Evolutionary conservation across 2,329 filamentous ascomycete genomes (phyloP).

Genomic region (Akanthomyces dipterigenus): DNA sequence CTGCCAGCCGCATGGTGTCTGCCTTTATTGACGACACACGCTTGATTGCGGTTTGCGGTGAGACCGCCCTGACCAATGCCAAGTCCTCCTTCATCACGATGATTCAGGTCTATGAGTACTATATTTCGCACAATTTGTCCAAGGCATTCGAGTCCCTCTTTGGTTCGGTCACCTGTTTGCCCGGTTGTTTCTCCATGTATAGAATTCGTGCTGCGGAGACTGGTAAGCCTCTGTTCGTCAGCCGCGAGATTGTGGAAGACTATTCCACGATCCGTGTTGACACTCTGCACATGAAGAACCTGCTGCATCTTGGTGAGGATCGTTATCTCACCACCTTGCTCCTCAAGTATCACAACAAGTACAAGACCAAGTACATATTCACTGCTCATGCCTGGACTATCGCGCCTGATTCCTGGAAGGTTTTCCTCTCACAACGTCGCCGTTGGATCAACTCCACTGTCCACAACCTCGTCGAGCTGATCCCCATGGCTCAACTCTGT

Average conservation of each 20-base stretch:
- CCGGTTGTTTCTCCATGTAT: constrained; percentile 99
- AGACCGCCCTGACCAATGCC: constrained; percentile 87
- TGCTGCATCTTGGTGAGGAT: constrained; percentile 95
- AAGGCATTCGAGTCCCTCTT: constrained; percentile 98
- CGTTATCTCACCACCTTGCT: constrained; percentile 92
- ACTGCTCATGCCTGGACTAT: constrained; percentile 93
- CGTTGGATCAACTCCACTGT: constrained; percentile 99
- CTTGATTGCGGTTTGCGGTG: constrained; percentile 89
- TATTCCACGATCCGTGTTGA: constrained; percentile 95
- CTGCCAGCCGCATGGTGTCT: constrained; percentile 85
- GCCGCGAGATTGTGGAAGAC: constrained; percentile 77
- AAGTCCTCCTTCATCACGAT: constrained; percentile 93
- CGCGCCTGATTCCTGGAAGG: constrained; percentile 85
- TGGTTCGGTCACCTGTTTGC: constrained; percentile 93
- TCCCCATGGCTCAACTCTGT: constrained; percentile 87
- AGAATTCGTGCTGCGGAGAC: constrained; percentile 89
- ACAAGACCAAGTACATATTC: constrained; percentile 98
- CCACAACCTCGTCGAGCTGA: constrained; percentile 93
- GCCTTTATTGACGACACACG: constrained; percentile 87
- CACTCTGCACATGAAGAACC: constrained; percentile 97
- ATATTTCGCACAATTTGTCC: constrained; percentile 93
- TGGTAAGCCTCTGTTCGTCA: constrained; percentile 94
- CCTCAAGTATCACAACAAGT: constrained; percentile 84
- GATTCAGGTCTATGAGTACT: constrained; percentile 99
- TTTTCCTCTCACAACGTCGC: constrained; percentile 96